Conservation (phyloP, 345 rosid species). For the Eucalyptus cladocalyx region DNA sequence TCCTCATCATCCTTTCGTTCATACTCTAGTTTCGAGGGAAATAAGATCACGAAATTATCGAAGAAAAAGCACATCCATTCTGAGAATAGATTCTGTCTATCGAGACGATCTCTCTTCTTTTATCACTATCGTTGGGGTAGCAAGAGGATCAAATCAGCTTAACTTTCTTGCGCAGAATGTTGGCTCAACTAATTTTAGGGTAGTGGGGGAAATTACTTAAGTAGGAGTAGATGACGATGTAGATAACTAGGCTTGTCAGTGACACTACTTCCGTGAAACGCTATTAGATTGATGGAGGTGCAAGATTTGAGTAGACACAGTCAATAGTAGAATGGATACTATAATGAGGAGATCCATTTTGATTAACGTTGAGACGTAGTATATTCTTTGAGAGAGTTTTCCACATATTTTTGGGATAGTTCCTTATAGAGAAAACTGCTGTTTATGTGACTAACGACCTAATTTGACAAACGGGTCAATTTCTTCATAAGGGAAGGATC, state of each 20-base stretch:
- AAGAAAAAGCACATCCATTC: background rate
- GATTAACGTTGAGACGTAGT: background rate
- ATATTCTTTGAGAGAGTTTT: background rate
- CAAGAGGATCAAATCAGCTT: background rate
- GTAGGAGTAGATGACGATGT: background rate
- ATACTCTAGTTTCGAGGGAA: background rate
- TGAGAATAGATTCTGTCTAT: background rate
- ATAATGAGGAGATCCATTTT: background rate
- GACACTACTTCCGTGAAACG: background rate
- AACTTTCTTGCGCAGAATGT: background rate
- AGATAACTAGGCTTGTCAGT: background rate
- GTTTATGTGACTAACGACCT: background rate
- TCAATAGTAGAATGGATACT: background rate
- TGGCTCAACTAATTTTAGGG: background rate
- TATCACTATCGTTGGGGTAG: background rate
- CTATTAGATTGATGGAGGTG: background rate
- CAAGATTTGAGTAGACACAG: background rate
- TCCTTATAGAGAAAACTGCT: background rate
- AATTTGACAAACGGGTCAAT: background rate
- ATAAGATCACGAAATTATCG: background rate
- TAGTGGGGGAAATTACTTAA: background rate
- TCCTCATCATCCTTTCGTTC: background rate
- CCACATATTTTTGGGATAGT: background rate
- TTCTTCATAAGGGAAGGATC: background rate
- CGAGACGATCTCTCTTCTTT: background rate